A percentile compares a stretch with the other conserved stretches of the same genome.
Evolutionary conservation across 768 basidiomycete species (phyloP).

Genomic region (Lentinula aciculospora): DNA sequence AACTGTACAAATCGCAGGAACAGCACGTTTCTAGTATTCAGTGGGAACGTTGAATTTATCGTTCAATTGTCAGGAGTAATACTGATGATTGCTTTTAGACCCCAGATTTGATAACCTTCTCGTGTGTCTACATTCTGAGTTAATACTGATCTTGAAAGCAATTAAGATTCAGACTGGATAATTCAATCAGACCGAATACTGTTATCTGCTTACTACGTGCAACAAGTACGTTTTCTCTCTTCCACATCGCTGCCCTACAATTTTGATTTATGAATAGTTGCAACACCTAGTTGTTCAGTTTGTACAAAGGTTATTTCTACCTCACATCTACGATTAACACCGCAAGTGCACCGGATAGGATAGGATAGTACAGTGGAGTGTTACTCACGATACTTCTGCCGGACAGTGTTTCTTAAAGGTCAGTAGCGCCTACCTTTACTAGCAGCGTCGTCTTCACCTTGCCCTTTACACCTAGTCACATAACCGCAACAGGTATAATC

Average conservation of each 20-base stretch:
- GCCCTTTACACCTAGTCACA: slow-evolving; percentile 43
- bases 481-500: slow-evolving; percentile 37
- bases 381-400: slow-evolving; percentile 30
- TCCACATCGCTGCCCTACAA: slow-evolving; percentile 61
- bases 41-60: slow-evolving; percentile 35
- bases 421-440: slow-evolving; percentile 18
- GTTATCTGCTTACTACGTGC: too few relatives aligned
- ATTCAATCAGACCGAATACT: slow-evolving; percentile 34
- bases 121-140: slow-evolving; percentile 28
- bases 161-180: background rate
- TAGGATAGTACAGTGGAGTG: slow-evolving; percentile 66
- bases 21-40: slow-evolving; percentile 51
- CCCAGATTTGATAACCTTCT: slow-evolving; percentile 55
- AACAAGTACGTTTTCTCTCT: too few relatives aligned
- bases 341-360: slow-evolving; percentile 34
- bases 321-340: slow-evolving; percentile 56
- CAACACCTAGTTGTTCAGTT: slow-evolving; percentile 55
- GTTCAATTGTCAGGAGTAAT: too few relatives aligned
- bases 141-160: background rate
- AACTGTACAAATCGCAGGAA: too few relatives aligned
- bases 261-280: too few relatives aligned
- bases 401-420: slow-evolving; percentile 26
- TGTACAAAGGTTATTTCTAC: slow-evolving; percentile 57
- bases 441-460: slow-evolving; percentile 45
- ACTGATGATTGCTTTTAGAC: too few relatives aligned